Conservation (phyloP, 1,284 basidiomycete genomes). For the Thelephora terrestris region DNA sequence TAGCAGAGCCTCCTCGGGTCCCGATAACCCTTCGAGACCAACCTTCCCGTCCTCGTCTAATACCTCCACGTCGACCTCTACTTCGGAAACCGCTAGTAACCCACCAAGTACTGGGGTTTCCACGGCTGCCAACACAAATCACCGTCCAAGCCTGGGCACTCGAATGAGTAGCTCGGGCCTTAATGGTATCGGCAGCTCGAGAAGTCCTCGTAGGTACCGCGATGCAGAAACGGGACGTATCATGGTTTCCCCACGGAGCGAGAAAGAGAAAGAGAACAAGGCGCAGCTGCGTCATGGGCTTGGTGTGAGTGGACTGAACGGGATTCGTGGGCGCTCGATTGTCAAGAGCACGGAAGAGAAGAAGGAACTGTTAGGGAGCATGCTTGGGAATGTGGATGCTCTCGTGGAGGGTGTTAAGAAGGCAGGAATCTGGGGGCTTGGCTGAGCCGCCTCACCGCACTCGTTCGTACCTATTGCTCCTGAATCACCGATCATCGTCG, state of each 20-base stretch:
- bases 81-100: not conserved
- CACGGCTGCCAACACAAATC: too few relatives aligned
- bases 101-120: too few relatives aligned
- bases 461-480: not conserved
- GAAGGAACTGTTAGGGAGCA: slow-evolving; percentile 66
- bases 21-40: slow-evolving; percentile 5
- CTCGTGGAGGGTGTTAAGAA: slow-evolving; percentile 76
- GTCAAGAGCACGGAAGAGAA: slow-evolving; percentile 71
- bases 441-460: slow-evolving; percentile 6
- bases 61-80: not conserved
- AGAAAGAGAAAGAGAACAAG: slow-evolving; percentile 2
- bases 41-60: slow-evolving; percentile 7
- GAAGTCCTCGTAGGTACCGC: not conserved
- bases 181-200: slow-evolving; percentile 1
- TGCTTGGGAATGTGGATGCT: slow-evolving; percentile 83
- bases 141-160: too few relatives aligned
- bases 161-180: not conserved
- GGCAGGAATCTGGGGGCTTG: slow-evolving; percentile 72
- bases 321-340: not conserved
- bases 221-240: not conserved
- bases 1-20: not conserved
- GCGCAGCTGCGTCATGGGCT: not conserved
- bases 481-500: not conserved
- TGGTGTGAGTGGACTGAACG: too few relatives aligned
- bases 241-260: not conserved